A percentile compares a stretch with the other conserved stretches of the same genome.
Conservation (phyloP, 140 eudicot species). For the Senecio squalidus region DNA sequence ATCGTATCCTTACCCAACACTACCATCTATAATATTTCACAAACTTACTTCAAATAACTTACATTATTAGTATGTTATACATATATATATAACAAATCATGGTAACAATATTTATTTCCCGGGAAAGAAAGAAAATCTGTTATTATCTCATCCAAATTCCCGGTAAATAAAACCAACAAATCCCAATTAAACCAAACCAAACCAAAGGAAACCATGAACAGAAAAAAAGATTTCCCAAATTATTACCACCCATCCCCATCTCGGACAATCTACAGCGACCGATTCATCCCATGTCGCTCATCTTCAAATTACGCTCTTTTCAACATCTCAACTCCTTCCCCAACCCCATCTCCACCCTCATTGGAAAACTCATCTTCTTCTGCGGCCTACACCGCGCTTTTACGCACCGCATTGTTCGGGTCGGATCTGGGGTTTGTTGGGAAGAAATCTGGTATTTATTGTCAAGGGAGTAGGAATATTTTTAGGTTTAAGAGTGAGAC, state of each 20-base stretch:
- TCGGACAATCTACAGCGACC: conserved; percentile 66
- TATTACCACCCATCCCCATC: conserved; percentile 44
- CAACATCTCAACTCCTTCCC: conserved; percentile 33
- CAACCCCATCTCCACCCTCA: conserved; percentile 8
- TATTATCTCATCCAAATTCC: no score
- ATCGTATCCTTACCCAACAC: no score
- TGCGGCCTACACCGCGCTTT: conserved; percentile 56
- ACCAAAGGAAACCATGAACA: background rate
- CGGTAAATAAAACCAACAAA: no score
- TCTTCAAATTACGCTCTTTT: conserved; percentile 69
- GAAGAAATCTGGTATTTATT: background rate
- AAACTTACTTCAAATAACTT: no score
- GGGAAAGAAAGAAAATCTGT: no score
- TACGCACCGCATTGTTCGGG: conserved; percentile 77
- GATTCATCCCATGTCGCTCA: conserved; percentile 66
- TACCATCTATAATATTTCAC: no score
- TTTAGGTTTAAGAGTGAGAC: conserved; percentile 82
- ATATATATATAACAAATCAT: no score
- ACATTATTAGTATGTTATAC: no score
- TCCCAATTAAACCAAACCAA: background rate
- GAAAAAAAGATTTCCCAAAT: background rate
- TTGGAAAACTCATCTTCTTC: conserved; percentile 16
- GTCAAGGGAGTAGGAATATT: conserved; percentile 45
- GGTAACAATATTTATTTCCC: no score
- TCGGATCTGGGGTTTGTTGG: conserved; percentile 31